Base-by-base conservation (phyloP, 345 rosid species). In the Citrus hindsii region DNA sequence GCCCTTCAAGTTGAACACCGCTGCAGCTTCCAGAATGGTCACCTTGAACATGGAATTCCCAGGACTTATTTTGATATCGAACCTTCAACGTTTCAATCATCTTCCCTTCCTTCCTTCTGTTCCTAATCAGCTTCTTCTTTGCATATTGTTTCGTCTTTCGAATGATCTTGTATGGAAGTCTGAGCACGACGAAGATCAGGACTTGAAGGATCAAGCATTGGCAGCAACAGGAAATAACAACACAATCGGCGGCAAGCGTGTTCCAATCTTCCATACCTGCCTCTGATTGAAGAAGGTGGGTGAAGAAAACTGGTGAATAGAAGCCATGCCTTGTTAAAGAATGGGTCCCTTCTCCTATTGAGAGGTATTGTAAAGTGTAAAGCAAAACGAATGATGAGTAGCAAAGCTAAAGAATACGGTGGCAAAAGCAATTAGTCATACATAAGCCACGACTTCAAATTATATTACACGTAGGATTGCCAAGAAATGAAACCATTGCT, bases 151-250 rank as follows among this genome's bases (percentile, higher is more conserved):
- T 85, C 2, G 91, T 89, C 84, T 87, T 92, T 73, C 73, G 82
- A 59, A 89, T 53, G 19, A 92, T 76, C 80, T 86, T 91, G 75
- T 66, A 51, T 22, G 98, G 98, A 63, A 91, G 85, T 74, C 80
- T 82, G 74, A 93, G 82, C 67, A 91, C 79, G 84, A 90, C n/a
- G 76, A 87, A 91, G 84, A 92, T 30, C 4, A 85, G 28, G 62
- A 92, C 72, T 67, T 93, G 94, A 27, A 95, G 87, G 73, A 87
- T 74, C 84, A 95, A 70, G 86, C 98, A 95, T 71, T 92, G 92
- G 89, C 93, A 92, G 85, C 98, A 90, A 77, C 98, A 93, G 1
- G 91, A 89, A 48, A 93, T 58, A 7, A 89, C 94, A 2, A 92
- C 77, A 72, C 98, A 95, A 70, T 95, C 98, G 7, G 94, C 92